These are phyloP conservation scores for Hanseniaspora sp. DNA, from an alignment of 1,139 yeast species.

Conservation along the genomic window DNA sequence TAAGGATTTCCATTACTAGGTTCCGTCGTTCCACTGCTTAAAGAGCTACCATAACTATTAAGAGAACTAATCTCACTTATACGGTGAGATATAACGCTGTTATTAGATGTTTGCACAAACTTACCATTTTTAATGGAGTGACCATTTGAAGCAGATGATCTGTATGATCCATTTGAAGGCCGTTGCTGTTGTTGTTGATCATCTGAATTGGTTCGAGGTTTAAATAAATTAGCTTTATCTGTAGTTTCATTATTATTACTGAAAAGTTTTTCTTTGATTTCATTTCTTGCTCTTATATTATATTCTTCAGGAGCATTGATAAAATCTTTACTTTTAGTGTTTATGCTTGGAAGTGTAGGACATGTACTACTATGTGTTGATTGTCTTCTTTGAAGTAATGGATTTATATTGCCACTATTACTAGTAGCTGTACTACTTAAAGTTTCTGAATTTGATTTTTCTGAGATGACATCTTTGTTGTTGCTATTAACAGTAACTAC, in stretches of 20 bases:
- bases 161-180: not conserved
- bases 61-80: slow-evolving; percentile 12
- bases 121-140: slow-evolving; percentile 1
- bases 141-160: not conserved
- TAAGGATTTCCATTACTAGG: slow-evolving; percentile 1
- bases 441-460: not conserved
- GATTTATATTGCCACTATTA: not conserved
- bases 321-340: slow-evolving; percentile 20
- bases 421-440: not conserved
- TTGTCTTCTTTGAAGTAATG: not conserved
- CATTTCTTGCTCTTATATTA: slow-evolving; percentile 34
- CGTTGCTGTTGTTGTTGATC: too few relatives aligned
- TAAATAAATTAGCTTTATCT: slow-evolving; percentile 3
- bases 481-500: not conserved
- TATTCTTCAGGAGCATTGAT: slow-evolving; percentile 34
- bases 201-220: not conserved
- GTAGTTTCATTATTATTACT: not conserved
- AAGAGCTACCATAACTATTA: slow-evolving; percentile 6
- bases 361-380: not conserved
- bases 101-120: slow-evolving; percentile 9
- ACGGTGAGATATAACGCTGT: slow-evolving; percentile 7
- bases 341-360: slow-evolving; percentile 5
- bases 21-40: not conserved
- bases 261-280: slow-evolving; percentile 29
- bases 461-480: not conserved